Percentiles rank a stretch among this genome's conserved stretches.
These are phyloP conservation scores for Rhodamnia rubescens DNA, from an alignment of 345 rosid genomes.

Conservation along the genomic window DNA sequence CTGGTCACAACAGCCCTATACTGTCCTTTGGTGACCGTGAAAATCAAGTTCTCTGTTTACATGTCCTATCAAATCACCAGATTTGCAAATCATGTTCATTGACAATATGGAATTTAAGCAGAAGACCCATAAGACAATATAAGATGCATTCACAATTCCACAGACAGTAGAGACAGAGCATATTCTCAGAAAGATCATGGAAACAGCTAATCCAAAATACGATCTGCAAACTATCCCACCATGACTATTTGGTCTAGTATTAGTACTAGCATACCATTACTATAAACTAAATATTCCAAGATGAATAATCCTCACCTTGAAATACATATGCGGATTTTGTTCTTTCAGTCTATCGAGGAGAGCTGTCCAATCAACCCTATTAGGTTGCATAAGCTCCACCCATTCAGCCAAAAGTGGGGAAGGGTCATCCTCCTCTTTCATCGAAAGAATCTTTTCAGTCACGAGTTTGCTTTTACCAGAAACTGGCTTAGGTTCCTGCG, in stretches of 20 bases:
- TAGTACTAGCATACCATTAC: neutral
- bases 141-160: neutral
- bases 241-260: neutral
- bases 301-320: conserved; percentile 38
- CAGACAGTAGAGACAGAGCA: neutral
- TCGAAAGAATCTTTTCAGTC: conserved; percentile 53
- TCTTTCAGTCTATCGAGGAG: conserved; percentile 59
- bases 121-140: neutral
- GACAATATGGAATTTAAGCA: neutral
- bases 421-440: conserved; percentile 61
- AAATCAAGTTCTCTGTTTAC: neutral
- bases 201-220: neutral
- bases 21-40: neutral
- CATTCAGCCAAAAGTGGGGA: conserved; percentile 55
- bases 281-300: neutral
- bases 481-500: conserved; percentile 62
- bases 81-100: neutral
- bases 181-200: neutral
- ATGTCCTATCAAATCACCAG: neutral
- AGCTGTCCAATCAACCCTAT: conserved; percentile 71
- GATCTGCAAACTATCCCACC: neutral
- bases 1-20: neutral
- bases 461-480: conserved; percentile 61
- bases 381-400: conserved; percentile 68
- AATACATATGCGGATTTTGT: conserved; percentile 25